phyloP scores from a whole-genome alignment of 225 moss, liverwort and hornwort genomes.

The Physcomitrellopsis africana region DNA sequence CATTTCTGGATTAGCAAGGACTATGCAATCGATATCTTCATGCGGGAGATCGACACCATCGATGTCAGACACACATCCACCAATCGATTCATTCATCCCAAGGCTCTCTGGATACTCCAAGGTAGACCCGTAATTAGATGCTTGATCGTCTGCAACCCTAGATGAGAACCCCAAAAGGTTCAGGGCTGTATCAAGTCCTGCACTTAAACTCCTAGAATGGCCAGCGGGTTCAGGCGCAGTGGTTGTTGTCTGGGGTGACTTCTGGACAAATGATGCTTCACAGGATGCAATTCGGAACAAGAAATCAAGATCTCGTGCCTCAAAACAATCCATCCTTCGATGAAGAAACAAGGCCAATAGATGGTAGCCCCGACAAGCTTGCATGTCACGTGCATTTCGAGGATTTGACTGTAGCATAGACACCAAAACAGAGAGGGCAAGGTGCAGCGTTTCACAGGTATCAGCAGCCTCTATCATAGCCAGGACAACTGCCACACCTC shows the following conservation, averaged over 20 bases:
- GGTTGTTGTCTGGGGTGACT: conserved; percentile 39
- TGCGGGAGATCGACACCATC: conserved; percentile 44
- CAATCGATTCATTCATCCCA: conserved; percentile 40
- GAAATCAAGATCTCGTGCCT: conserved; percentile 75
- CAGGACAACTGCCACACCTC: conserved; percentile 87
- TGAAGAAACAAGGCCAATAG: conserved; percentile 82
- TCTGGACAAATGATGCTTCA: conserved; percentile 72
- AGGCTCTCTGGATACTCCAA: conserved; percentile 49
- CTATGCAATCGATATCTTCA: conserved; percentile 59
- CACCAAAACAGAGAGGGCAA: conserved; percentile 77
- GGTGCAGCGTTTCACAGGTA: conserved; percentile 74
- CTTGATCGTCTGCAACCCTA: conserved; percentile 47
- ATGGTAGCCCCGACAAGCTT: conserved; percentile 88
- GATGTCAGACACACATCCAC: conserved; percentile 49
- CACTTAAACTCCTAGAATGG: conserved; percentile 44
- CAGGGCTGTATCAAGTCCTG: conserved; percentile 51
- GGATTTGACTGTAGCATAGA: conserved; percentile 78
- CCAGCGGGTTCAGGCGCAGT: conserved; percentile 39
- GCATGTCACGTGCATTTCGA: conserved; percentile 84
- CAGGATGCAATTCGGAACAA: conserved; percentile 86
- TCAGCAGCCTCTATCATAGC: conserved; percentile 89
- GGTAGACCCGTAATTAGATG: conserved; percentile 53
- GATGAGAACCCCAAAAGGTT: conserved; percentile 56
- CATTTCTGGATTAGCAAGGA: conserved; percentile 90
- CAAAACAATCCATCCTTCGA: conserved; percentile 74